Evolutionary conservation across 495 filamentous ascomycete genomes (phyloP), one percentile per base, ranked within the genome.

Genomic region (Sordaria brevicollis): DNA sequence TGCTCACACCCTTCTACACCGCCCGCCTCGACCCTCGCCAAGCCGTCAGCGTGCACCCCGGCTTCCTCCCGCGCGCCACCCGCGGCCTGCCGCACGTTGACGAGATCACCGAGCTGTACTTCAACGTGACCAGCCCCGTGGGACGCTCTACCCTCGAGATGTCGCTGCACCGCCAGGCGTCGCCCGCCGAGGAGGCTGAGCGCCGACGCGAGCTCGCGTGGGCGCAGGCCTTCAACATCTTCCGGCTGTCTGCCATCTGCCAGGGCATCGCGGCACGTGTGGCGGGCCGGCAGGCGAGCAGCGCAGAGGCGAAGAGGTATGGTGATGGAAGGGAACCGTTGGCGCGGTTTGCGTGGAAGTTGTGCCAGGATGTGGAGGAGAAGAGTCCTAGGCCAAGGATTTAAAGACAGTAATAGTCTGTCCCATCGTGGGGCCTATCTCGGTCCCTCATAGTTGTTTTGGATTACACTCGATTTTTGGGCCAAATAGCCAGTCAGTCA

Each of bases 211-310:
- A 78, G 84, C 89, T 87, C 79, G 86, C 71, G 83, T 97, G 86
- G 91, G 92, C 81, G 67, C 82, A 78, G 72, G 86, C 86, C 5
- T 89, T 89, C 75, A 83, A 83, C 71, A 83, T 88, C 31, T 88
- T 87, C 71, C 79, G 86, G 35, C 87, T 86, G 43, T 84, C 91
- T 13, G 90, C 94, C 38, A 96, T 99, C 76, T 92, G 92, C 83
- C 95, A 99, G 81, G 94, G 95, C 2, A 97, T 99, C 76, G 92
- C 92, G 37, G 94, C 94, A 54, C 84, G 95, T 68, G 89, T 88
- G 73, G 95, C 95, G 49, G 80, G 85, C 41, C 82, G 95, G 39
- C 95, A 99, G 86, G 95, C 95, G 11, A 97, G 93, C 79, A 96
- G 92, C 79, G 90, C 86, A 67, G 85, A 91, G 71, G 95, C 95